Percentiles rank a stretch among this genome's conserved stretches.
Evolutionary conservation across 2,329 filamentous ascomycete genomes (phyloP).

Genomic region (Calonectria pseudoturangicola): DNA sequence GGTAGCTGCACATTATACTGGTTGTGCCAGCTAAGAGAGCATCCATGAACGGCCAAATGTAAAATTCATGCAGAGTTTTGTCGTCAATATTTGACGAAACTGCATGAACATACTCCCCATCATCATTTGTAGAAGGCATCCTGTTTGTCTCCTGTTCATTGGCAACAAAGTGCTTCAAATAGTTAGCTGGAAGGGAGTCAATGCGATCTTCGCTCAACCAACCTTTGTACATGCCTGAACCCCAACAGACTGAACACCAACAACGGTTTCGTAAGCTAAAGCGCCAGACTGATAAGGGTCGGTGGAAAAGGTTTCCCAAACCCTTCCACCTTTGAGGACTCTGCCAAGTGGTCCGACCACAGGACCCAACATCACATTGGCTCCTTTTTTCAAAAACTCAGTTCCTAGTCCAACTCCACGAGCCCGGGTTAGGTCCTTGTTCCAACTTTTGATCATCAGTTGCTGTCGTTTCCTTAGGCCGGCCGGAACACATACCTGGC

Average conservation of each 20-base stretch:
- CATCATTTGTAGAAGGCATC: conserved; percentile 60
- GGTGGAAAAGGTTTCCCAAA: conserved; percentile 25
- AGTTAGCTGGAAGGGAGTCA: background rate
- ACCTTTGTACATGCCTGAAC: conserved; percentile 25
- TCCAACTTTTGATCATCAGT: conserved; percentile 14
- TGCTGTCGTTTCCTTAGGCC: background rate
- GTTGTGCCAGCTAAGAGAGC: conserved; percentile 74
- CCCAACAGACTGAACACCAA: conserved; percentile 9
- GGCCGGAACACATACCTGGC: conserved; percentile 15
- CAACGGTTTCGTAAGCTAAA: conserved; percentile 14
- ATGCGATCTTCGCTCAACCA: background rate
- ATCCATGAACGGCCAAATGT: conserved; percentile 80
- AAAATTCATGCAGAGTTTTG: conserved; percentile 78
- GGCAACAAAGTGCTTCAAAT: conserved; percentile 6
- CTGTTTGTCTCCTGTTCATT: conserved; percentile 75
- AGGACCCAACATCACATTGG: conserved; percentile 19
- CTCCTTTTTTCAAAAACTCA: conserved; percentile 26
- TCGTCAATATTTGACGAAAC: conserved; percentile 79
- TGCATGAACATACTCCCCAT: conserved; percentile 62
- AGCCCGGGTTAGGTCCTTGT: conserved; percentile 16
- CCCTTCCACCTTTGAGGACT: conserved; percentile 22
- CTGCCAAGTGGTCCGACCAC: conserved; percentile 28
- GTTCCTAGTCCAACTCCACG: conserved; percentile 9
- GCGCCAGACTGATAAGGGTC: conserved; percentile 28
- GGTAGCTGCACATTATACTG: conserved; percentile 81